Conservation (phyloP, 2,329 filamentous ascomycete genomes). For the Penicillium sp. region DNA sequence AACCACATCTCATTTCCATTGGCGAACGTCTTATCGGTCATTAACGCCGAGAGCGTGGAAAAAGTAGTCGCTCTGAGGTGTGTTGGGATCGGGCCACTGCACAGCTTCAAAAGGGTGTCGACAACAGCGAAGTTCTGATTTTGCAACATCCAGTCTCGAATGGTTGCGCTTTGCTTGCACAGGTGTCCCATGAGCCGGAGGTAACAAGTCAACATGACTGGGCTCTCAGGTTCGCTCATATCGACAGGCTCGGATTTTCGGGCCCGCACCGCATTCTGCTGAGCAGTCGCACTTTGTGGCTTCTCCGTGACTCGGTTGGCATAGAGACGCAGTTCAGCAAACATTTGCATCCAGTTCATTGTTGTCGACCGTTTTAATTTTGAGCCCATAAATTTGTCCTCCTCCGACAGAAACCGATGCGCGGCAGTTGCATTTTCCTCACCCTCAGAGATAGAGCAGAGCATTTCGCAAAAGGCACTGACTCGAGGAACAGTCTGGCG, state of each 20-base stretch:
- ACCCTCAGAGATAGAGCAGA: conserved; percentile 82
- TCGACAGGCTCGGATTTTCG: conserved; percentile 64
- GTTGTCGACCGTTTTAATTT: conserved; percentile 82
- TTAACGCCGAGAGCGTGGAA: conserved; percentile 70
- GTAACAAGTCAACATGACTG: conserved; percentile 96
- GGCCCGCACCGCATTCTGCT: conserved; percentile 58
- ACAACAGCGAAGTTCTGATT: conserved; percentile 68
- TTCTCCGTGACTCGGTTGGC: conserved; percentile 75
- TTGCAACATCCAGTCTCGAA: conserved; percentile 72
- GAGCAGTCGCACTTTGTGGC: conserved; percentile 48
- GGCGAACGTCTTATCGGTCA: conserved; percentile 69
- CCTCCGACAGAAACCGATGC: conserved; percentile 86
- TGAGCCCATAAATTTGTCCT: conserved; percentile 69
- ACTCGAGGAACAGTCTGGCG: conserved; percentile 94
- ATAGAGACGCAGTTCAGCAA: conserved; percentile 85
- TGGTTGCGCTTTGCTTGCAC: conserved; percentile 68
- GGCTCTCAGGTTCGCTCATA: conserved; percentile 86
- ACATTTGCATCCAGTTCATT: conserved; percentile 89
- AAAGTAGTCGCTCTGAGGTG: conserved; percentile 83
- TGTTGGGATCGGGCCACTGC: conserved; percentile 72
- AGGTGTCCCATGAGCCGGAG: conserved; percentile 83
- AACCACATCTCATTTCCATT: conserved; percentile 77
- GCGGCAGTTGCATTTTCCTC: conserved; percentile 79
- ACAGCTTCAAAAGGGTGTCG: conserved; percentile 74
- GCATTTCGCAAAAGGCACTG: conserved; percentile 94